phyloP scores from a whole-genome alignment of 768 basidiomycete genomes.

The Auricularia auricula-judae region DNA sequence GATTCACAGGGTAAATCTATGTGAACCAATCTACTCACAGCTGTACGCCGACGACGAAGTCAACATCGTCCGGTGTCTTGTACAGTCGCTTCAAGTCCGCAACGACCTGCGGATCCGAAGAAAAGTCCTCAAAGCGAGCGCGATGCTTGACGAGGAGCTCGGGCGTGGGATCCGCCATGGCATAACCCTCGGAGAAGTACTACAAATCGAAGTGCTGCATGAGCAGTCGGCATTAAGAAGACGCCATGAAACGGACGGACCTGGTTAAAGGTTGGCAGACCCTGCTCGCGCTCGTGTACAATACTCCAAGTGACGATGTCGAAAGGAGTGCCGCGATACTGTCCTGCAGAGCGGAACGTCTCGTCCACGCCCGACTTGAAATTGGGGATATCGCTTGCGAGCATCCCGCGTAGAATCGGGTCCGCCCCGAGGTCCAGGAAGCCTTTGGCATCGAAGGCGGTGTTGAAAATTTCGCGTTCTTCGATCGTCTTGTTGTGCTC shows the following conservation, averaged over 20 bases:
- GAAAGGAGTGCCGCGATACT: not conserved
- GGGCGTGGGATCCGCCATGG: not conserved
- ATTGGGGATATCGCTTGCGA: not conserved
- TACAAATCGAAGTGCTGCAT: not conserved
- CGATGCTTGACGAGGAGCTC: not conserved
- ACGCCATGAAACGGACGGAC: not conserved
- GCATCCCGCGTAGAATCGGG: not conserved
- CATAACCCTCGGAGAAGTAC: not conserved
- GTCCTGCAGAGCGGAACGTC: not conserved
- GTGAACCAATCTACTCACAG: not conserved
- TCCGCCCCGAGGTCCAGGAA: not conserved
- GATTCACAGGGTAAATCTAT: not conserved
- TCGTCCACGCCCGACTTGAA: not conserved
- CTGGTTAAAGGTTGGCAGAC: not conserved
- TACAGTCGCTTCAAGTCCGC: not conserved
- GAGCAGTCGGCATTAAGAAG: no score
- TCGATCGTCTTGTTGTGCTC: not conserved
- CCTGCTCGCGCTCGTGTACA: slow-evolving; percentile 1
- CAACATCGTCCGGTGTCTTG: not conserved
- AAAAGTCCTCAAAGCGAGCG: not conserved
- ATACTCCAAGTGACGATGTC: slow-evolving; percentile 1
- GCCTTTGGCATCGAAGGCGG: not conserved
- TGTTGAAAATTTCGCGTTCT: not conserved
- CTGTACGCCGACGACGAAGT: not conserved
- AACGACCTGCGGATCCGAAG: not conserved